Percentiles rank a stretch among this genome's conserved stretches.
phyloP scores from a whole-genome alignment of 768 basidiomycete species.

The Clavaria fumosa region DNA sequence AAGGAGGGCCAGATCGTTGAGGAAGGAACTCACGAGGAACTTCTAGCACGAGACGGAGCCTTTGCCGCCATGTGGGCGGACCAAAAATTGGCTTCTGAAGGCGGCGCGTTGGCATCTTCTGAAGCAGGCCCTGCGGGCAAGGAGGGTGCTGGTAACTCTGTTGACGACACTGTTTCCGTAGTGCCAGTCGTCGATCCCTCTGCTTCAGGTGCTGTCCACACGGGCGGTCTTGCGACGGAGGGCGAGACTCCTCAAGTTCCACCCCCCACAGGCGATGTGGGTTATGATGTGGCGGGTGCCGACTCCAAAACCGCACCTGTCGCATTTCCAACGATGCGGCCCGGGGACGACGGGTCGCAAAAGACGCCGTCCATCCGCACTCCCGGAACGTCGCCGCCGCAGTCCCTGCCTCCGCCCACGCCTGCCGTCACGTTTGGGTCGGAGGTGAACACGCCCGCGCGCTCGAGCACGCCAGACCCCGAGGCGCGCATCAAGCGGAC shows the following conservation, averaged over 20 bases:
- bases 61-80: constrained; percentile 87
- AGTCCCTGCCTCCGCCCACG: constrained; percentile 21
- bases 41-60: constrained; percentile 52
- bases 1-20: constrained; percentile 84
- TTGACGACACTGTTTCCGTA: constrained; percentile 7
- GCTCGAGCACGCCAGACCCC: constrained; percentile 59
- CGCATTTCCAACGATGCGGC: too few species aligned
- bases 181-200: too few species aligned
- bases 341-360: too few species aligned
- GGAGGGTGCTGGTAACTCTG: not conserved
- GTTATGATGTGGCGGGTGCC: constrained; percentile 1
- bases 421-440: constrained; percentile 57
- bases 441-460: constrained; percentile 40
- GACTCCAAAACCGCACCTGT: constrained; percentile 15
- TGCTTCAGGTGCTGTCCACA: constrained; percentile 6
- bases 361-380: too few species aligned
- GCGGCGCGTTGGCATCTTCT: constrained; percentile 20
- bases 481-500: constrained; percentile 71
- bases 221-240: not conserved
- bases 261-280: not conserved
- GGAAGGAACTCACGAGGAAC: constrained; percentile 62
- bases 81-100: constrained; percentile 54
- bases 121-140: constrained; percentile 3
- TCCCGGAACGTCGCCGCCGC: constrained; percentile 16
- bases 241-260: constrained; percentile 4